Base-by-base conservation (phyloP, 345 rosid species). In the Isatis tinctoria region DNA sequence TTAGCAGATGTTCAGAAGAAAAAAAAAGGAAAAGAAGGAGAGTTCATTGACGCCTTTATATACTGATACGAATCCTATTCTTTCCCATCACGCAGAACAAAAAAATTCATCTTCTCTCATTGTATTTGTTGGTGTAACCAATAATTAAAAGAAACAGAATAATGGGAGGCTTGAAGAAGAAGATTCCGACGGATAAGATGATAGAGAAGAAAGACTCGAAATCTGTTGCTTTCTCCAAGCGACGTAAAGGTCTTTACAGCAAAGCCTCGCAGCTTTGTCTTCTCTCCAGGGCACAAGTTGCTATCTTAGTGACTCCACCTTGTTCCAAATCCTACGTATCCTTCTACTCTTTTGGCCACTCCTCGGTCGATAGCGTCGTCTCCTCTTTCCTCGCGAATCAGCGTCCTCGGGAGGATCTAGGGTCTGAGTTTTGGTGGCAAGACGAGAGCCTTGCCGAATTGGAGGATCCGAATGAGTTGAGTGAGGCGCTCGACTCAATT, bases 321-420 rank as follows among this genome's bases (percentile, higher is more conserved):
- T 77, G 67, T 48, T 13, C 62, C 12, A 30, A 63, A 1, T 71
- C 80, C 16, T 20, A 39, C 13, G 65, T 2, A 0, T 66, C 73
- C 8, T 66, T 72, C 44, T 60, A 41, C 74, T 59, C 52, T 3
- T 78, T 78, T 5, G 77, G 78, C 2, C 77, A 78, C 33, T 67
- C 78, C 0, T 78, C 78, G 1, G 78, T 45, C 0, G 75, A 70
- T 47, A 3, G 0, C 35, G 75, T 76, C 8, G 75, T 76, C 10
- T 24, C 35, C 12, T 60, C 75, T 45, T 76, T 76, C 45, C 79
- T 76, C 40, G 0, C 30, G 16, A 17, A 44, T 2, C 10, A 63
- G 22, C 49, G 0, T 43, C 79, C 75, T 60, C 36, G 4, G 16
- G 41, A 22, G 0, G 74, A 30, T 20, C 30, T 4, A 6, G 68